Percentiles rank a stretch among this genome's conserved stretches.
Conservation (phyloP, 2,329 filamentous ascomycete species). For the Fusarium sp. region DNA sequence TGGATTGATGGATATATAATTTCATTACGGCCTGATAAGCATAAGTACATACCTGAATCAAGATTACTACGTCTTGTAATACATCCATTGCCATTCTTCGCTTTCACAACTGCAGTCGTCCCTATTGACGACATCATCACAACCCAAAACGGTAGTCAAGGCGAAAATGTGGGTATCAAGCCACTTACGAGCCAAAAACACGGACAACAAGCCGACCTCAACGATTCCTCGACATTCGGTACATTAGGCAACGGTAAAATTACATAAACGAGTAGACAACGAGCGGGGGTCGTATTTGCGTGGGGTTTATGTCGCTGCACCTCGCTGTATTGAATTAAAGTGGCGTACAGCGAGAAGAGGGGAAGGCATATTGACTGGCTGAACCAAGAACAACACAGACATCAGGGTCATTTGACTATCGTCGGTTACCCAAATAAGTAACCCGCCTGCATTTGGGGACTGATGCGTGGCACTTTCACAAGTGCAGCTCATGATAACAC, state of each 20-base stretch:
- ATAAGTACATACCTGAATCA: not conserved
- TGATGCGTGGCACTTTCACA: not conserved
- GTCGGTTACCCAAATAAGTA: not conserved
- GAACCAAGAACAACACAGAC: not conserved
- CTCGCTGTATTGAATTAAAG: not conserved
- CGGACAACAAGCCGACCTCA: constrained; percentile 8
- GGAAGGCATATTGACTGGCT: not conserved
- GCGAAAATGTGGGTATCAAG: not conserved
- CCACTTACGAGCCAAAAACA: not conserved
- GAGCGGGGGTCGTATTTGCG: constrained; percentile 2
- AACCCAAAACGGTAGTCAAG: constrained; percentile 5
- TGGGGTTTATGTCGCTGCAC: constrained; percentile 6
- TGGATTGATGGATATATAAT: not conserved
- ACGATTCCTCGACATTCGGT: not conserved
- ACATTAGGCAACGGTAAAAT: not conserved
- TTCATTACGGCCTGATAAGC: rapidly evolving
- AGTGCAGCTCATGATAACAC: not conserved
- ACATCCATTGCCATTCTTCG: not conserved
- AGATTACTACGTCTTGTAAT: not conserved
- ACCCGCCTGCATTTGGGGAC: not conserved
- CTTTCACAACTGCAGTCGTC: not conserved
- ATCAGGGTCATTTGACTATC: constrained; percentile 20
- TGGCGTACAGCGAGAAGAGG: constrained; percentile 7
- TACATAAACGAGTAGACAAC: not conserved
- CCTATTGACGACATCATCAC: not conserved